phyloP scores from a whole-genome alignment of 2,329 filamentous ascomycete species.

The Aspergillus awamori region DNA sequence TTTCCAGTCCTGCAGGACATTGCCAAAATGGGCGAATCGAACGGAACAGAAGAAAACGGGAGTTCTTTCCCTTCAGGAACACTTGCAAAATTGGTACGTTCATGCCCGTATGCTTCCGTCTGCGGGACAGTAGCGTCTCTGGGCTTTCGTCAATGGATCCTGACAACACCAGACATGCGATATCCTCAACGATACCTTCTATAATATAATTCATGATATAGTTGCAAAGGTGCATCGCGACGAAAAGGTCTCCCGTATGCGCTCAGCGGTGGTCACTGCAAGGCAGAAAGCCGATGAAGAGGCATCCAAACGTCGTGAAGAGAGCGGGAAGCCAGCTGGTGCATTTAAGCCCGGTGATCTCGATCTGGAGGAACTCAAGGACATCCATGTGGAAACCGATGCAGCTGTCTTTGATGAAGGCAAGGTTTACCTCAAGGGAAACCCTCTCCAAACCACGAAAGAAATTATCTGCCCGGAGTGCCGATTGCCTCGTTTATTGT shows the following conservation, averaged over 20 bases:
- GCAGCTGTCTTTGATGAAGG: constrained; percentile 58
- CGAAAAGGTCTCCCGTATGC: constrained; percentile 63
- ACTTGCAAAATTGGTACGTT: constrained; percentile 46
- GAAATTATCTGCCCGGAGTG: constrained; percentile 64
- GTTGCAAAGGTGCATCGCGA: constrained; percentile 61
- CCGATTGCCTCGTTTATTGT: constrained; percentile 61
- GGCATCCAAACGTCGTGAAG: constrained; percentile 34
- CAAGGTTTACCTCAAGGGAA: constrained; percentile 58
- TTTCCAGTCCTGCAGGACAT: not conserved
- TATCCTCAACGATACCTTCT: constrained; percentile 60
- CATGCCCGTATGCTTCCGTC: not conserved
- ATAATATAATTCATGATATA: constrained; percentile 63
- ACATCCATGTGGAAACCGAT: constrained; percentile 51
- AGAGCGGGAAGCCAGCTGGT: constrained; percentile 36
- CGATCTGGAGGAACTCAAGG: constrained; percentile 39
- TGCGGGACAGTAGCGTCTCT: not conserved
- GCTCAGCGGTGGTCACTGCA: constrained; percentile 50
- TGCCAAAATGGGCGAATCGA: constrained; percentile 37
- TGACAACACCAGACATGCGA: constrained; percentile 41
- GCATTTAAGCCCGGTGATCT: constrained; percentile 37
- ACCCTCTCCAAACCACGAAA: constrained; percentile 60
- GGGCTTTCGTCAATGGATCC: not conserved
- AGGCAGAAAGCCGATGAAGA: constrained; percentile 49
- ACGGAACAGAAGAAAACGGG: constrained; percentile 27
- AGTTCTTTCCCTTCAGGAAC: constrained; percentile 40